phyloP scores from a whole-genome alignment of 148 eudicot species.

The Camellia japonica region DNA sequence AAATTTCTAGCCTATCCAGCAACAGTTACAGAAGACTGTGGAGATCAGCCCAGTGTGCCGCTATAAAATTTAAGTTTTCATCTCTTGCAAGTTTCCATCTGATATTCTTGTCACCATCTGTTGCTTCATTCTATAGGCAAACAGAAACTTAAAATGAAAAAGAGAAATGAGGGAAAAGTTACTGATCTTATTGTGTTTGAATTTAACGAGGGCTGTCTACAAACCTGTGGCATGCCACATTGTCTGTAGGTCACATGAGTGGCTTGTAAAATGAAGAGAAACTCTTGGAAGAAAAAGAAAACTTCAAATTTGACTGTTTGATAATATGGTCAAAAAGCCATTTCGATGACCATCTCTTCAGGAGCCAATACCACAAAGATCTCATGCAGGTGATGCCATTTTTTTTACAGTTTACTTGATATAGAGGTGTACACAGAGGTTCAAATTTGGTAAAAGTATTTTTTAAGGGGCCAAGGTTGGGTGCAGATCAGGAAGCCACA shows the following conservation, averaged over 20 bases:
- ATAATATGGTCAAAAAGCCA: neutral
- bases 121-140: conserved; percentile 48
- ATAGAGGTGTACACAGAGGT: neutral
- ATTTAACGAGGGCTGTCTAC: neutral
- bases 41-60: conserved; percentile 82
- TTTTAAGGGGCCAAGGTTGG: neutral
- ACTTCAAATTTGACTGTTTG: neutral
- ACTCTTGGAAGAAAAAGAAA: neutral
- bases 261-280: neutral
- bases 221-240: neutral
- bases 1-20: neutral
- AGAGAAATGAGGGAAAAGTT: neutral
- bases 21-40: conserved; percentile 43
- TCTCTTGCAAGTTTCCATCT: conserved; percentile 55
- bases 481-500: neutral
- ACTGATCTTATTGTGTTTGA: neutral
- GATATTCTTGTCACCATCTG: conserved; percentile 42
- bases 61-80: conserved; percentile 65
- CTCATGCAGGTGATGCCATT: neutral
- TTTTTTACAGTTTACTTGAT: neutral
- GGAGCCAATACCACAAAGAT: neutral
- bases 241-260: neutral
- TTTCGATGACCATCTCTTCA: neutral
- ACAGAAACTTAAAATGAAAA: neutral
- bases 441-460: neutral